Evolutionary conservation across 257 asterid genomes (phyloP), one percentile per base, ranked within the genome.

Genomic region (Buddleja alternifolia): DNA sequence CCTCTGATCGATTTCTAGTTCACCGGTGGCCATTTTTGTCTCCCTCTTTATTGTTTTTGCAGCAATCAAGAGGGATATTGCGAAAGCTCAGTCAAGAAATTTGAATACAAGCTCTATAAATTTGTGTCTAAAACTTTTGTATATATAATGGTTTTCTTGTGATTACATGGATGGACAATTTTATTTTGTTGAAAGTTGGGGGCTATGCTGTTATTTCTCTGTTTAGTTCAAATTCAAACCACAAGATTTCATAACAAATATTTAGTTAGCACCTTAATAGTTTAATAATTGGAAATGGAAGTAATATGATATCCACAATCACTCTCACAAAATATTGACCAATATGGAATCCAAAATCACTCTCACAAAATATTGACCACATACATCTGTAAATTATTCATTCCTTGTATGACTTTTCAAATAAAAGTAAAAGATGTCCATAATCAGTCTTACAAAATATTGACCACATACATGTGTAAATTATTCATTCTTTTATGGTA

Each of bases 171-270:
- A 48, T 48, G 47, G 60, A 29, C 24, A 19, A 2, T 2, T 15
- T 36, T 25, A 0, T 6, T 66, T 19, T 39, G 57, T 53, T 52
- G 8, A 40, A 4, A 4, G 9, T 36, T 55, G 36, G 7, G 34
- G 73, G 65, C 4, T 55, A 34, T 23, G 66, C 73, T 56, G 0
- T 41, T 56, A 12, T 68, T 42, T 12, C 73, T 68, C 45, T 23
- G 1, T 47, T 21, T 21, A 41, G 40, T 29, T 52, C 47, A 50
- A 29, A 39, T 17, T 37, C 23, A 39, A 11, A 7, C 76, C 65
- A 29, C 42, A 24, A 0, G 60, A 36, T 53, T 63, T 52, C 42
- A n/a, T 44, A 42, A 32, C 29, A 63, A 29, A 5, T 29, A 29
- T 1, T 1, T 29, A 29, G 34, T 29, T 29, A 1, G 3, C 34